Evolutionary conservation across 164 flowering plant species (phyloP), one percentile per base, ranked within the genome.

Genomic region (Sedum album): DNA sequence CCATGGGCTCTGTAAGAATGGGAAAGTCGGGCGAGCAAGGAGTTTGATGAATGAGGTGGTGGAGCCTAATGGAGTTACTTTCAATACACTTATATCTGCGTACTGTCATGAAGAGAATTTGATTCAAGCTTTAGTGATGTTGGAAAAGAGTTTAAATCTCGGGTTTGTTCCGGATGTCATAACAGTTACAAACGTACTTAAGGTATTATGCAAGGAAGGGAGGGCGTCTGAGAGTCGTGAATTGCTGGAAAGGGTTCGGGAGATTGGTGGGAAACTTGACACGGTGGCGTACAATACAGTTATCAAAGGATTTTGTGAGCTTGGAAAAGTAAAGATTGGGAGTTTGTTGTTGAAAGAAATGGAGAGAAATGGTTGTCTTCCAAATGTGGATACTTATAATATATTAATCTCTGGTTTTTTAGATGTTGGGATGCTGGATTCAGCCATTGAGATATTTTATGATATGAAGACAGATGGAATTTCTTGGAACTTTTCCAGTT

Each of bases 361-460:
- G 98, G 96, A 89, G 80, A 74, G 74, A 2, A 89, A 84, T 71
- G 97, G 96, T 0, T 88, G 87, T 65, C 83, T 94, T 55, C 91
- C 97, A 10, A 87, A 84, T 78, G 79, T 72, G 17, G 85, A 83
- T 48, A 87, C 97, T 7, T 91, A 84, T 69, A 89, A 87, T 72
- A 38, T 65, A 6, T 70, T 94, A 74, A 85, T 89, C 1, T 53
- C 82, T 62, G 96, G 96, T 30, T 87, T 82, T 17, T 85, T 92
- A 68, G 85, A 84, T 2, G 57, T 66, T 25, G 78, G 80, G 20
- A 74, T 79, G 81, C 71, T 89, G 73, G 87, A 89, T 68, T 75
- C 71, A 9, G 94, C 90, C 18, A 76, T 88, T 48, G 88, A 88
- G 60, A 71, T 86, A 73, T 88, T 88, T 39, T 66, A 78, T 68